phyloP scores from a whole-genome alignment of 768 basidiomycete species.

The Tylopilus vinaceipallidus region DNA sequence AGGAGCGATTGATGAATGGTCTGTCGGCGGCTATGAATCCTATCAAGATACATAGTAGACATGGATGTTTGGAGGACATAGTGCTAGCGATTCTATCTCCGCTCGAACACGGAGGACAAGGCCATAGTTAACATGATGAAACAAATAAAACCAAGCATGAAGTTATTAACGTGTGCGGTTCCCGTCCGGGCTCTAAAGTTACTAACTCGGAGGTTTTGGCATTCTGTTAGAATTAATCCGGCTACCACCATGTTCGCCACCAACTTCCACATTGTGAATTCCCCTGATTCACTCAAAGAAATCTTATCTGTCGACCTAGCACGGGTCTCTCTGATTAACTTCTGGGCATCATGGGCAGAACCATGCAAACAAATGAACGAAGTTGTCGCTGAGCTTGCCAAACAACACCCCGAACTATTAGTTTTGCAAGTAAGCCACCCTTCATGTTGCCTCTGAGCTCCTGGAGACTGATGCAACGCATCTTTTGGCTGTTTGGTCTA shows the following conservation, averaged over 20 bases:
- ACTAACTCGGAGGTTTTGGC: too few species aligned
- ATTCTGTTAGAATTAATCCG: not conserved
- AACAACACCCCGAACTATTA: constrained; percentile 63
- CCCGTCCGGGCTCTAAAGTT: too few species aligned
- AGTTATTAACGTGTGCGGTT: too few species aligned
- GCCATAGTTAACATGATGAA: too few species aligned
- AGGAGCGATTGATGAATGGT: too few species aligned
- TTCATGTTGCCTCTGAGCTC: not conserved
- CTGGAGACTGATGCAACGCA: not conserved
- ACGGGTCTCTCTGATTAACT: constrained; percentile 84
- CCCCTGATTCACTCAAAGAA: constrained; percentile 69
- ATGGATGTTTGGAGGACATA: too few species aligned
- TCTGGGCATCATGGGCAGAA: constrained; percentile 92
- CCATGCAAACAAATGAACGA: constrained; percentile 90
- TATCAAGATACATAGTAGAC: too few species aligned
- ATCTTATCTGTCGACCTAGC: constrained; percentile 75
- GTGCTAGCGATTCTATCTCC: too few species aligned
- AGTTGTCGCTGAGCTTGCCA: constrained; percentile 69
- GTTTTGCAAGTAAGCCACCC: constrained; percentile 67
- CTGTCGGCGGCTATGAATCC: too few species aligned
- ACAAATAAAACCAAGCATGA: too few species aligned
- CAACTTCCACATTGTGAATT: constrained; percentile 51
- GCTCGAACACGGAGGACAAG: too few species aligned
- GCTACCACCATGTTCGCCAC: constrained; percentile 25
- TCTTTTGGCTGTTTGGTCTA: not conserved